Percentiles rank a stretch among this genome's conserved stretches.
Conservation (phyloP, 306 rosid species). For the Quercus engelmannii region DNA sequence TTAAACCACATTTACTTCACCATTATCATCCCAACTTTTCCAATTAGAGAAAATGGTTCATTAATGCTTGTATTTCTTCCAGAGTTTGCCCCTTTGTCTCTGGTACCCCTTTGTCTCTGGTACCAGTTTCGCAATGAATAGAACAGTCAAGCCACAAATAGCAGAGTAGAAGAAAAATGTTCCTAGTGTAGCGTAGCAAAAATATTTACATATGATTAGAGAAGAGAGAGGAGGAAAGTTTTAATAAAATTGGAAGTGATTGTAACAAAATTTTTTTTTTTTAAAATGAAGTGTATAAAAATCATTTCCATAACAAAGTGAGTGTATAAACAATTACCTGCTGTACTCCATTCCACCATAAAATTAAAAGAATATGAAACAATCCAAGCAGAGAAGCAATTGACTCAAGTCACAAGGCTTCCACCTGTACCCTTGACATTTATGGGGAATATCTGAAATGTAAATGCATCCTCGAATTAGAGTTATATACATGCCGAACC, state of each 20-base stretch:
- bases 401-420: constrained; percentile 24
- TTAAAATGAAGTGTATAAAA: too few relatives aligned
- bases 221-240: too few relatives aligned
- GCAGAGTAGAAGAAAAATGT: constrained; percentile 26
- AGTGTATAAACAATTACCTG: constrained; percentile 17
- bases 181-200: not conserved
- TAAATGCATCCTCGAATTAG: not conserved
- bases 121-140: constrained; percentile 32
- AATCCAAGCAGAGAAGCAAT: constrained; percentile 36
- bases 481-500: too few relatives aligned
- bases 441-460: constrained; percentile 35
- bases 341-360: constrained; percentile 41
- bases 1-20: too few relatives aligned
- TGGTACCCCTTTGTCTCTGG: constrained; percentile 36
- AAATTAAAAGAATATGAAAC: constrained; percentile 25
- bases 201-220: too few relatives aligned
- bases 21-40: too few relatives aligned
- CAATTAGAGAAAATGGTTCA: not conserved
- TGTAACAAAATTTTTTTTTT: too few relatives aligned
- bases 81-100: constrained; percentile 34
- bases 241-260: too few relatives aligned
- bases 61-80: constrained; percentile 40
- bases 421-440: constrained; percentile 45
- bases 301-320: too few relatives aligned
- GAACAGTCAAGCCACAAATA: constrained; percentile 11